Conservation (phyloP, 257 asterid genomes). For the Scutellaria barbata region DNA sequence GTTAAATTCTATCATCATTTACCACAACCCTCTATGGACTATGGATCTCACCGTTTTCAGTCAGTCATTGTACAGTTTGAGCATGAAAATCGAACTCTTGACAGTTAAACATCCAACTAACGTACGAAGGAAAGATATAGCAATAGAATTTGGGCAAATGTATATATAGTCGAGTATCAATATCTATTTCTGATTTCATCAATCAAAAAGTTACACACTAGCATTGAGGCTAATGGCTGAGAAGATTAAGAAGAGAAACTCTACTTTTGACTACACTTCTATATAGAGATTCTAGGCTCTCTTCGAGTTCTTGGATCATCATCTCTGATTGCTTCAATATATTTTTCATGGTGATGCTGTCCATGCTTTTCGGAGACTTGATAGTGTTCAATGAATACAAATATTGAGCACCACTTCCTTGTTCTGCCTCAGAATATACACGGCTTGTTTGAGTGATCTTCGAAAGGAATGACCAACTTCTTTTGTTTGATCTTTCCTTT, state of each 20-base stretch:
- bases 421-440: conserved; percentile 1
- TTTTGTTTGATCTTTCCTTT: conserved; percentile 32
- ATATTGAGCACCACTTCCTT: not conserved
- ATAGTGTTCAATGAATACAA: conserved; percentile 12
- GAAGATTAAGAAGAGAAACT: conserved; percentile 43
- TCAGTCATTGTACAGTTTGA: too few relatives aligned
- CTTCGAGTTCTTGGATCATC: conserved; percentile 39
- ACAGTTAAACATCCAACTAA: too few relatives aligned
- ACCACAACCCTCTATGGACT: too few relatives aligned
- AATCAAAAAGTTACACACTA: not conserved
- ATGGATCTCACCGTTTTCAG: too few relatives aligned
- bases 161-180: not conserved
- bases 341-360: not conserved
- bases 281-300: conserved; percentile 38
- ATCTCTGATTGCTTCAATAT: conserved; percentile 40
- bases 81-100: too few relatives aligned
- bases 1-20: too few relatives aligned
- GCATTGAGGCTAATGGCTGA: not conserved
- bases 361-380: conserved; percentile 18
- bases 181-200: too few relatives aligned
- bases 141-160: too few relatives aligned
- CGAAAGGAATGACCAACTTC: conserved; percentile 45
- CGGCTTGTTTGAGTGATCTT: conserved; percentile 36
- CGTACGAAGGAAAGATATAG: too few relatives aligned
- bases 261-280: conserved; percentile 41